These are phyloP conservation scores for Venustampulla echinocandica DNA, from an alignment of 495 filamentous ascomycete species.

Conservation along the genomic window DNA sequence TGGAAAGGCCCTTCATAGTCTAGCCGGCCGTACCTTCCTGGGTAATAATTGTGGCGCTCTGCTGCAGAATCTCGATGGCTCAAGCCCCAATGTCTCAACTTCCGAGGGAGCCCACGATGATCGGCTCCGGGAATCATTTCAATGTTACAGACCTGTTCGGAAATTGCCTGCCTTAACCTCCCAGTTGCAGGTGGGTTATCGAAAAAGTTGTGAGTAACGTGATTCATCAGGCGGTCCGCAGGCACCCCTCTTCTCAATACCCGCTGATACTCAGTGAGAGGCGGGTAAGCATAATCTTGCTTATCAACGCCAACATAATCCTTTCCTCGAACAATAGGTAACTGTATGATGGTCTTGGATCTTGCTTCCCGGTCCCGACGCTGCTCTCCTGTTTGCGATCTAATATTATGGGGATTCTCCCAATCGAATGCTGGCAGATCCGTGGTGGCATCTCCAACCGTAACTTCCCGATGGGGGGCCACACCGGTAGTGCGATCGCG, in stretches of 20 bases:
- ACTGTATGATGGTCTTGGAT: neutral
- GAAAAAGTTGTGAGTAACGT: neutral
- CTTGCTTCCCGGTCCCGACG: neutral
- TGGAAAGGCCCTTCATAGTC: neutral
- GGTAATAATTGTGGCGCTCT: neutral
- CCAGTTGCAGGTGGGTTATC: neutral
- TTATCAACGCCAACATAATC: neutral
- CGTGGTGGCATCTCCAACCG: constrained; percentile 7
- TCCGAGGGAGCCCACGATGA: neutral
- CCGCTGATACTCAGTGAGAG: constrained; percentile 9
- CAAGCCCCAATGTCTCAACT: neutral
- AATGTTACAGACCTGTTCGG: constrained; percentile 2
- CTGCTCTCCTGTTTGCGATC: neutral
- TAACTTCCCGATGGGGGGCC: constrained; percentile 2
- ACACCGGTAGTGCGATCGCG: neutral
- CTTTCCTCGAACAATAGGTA: neutral
- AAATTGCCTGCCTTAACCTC: neutral
- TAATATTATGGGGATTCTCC: neutral
- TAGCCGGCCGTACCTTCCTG: constrained; percentile 1
- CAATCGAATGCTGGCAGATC: constrained; percentile 15
- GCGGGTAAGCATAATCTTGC: neutral
- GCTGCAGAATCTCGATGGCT: neutral
- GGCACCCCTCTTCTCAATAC: neutral
- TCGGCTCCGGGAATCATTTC: constrained; percentile 5
- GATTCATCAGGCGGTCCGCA: neutral